These are phyloP conservation scores for Aspergillus nanangensis DNA, from an alignment of 495 filamentous ascomycete species.

Conservation along the genomic window DNA sequence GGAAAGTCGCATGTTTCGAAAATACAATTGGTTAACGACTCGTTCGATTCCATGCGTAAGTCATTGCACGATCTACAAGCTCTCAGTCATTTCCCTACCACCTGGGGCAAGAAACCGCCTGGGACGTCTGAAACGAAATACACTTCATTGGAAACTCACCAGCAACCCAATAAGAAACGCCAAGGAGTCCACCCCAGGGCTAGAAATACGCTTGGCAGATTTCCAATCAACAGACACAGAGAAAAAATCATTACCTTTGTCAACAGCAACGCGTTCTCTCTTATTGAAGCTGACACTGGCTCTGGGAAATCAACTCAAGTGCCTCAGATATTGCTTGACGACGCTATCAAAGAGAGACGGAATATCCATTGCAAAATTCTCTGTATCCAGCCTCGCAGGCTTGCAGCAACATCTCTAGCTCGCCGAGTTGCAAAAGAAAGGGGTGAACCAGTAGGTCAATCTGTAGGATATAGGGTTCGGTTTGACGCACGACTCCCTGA, in stretches of 20 bases:
- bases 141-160: no score
- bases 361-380: conserved; percentile 26
- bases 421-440: conserved; percentile 52
- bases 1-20: neutral
- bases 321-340: conserved; percentile 55
- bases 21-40: neutral
- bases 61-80: neutral
- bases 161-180: no score
- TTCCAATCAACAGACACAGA: conserved; percentile 48
- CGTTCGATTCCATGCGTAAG: neutral
- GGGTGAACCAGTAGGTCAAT: conserved; percentile 40
- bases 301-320: conserved; percentile 61
- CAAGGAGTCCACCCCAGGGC: neutral
- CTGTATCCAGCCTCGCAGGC: conserved; percentile 55
- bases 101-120: no score
- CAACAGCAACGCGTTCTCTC: conserved; percentile 43
- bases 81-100: no score
- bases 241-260: conserved; percentile 43
- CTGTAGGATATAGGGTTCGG: conserved; percentile 51
- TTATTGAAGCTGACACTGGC: conserved; percentile 55
- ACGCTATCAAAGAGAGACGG: conserved; percentile 30
- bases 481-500: conserved; percentile 32
- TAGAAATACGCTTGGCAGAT: neutral
- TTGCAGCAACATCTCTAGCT: conserved; percentile 53
- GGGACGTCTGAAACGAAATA: no score